phyloP scores from a whole-genome alignment of 2,329 filamentous ascomycete species.

The Elsinoe ampelina region DNA sequence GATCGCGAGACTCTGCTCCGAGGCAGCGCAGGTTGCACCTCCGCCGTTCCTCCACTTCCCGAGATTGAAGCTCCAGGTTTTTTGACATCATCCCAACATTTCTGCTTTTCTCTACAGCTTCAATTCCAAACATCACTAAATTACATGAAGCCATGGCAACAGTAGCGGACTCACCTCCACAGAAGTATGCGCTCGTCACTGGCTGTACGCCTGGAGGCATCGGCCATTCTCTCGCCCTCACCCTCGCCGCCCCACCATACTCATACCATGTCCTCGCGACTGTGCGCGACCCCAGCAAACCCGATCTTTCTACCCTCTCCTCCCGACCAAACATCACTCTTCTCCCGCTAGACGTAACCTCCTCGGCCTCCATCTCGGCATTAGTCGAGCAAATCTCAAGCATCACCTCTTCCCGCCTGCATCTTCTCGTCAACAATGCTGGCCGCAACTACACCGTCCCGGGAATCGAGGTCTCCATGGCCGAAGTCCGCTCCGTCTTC shows the following conservation, averaged over 20 bases:
- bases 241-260: slow-evolving; percentile 22
- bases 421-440: slow-evolving; percentile 52
- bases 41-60: slow-evolving; percentile 3
- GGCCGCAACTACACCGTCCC: slow-evolving; percentile 49
- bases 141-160: background rate
- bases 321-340: slow-evolving; percentile 34
- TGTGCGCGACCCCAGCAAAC: slow-evolving; percentile 38
- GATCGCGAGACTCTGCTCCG: no score
- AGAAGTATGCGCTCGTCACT: slow-evolving; percentile 28
- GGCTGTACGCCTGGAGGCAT: slow-evolving; percentile 46
- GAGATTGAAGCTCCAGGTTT: background rate
- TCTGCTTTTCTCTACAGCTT: background rate
- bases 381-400: slow-evolving; percentile 38
- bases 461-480: slow-evolving; percentile 45
- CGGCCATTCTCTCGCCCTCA: slow-evolving; percentile 48
- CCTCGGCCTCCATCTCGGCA: slow-evolving; percentile 38
- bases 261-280: slow-evolving; percentile 52
- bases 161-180: slow-evolving; percentile 1
- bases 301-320: slow-evolving; percentile 1
- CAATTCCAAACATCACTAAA: background rate
- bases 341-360: slow-evolving; percentile 45
- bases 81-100: background rate
- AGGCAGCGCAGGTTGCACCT: no score
- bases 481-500: slow-evolving; percentile 39
- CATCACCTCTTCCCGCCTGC: slow-evolving; percentile 43